Conservation (phyloP, 1,284 basidiomycete species). For the Flammula alnicola region DNA sequence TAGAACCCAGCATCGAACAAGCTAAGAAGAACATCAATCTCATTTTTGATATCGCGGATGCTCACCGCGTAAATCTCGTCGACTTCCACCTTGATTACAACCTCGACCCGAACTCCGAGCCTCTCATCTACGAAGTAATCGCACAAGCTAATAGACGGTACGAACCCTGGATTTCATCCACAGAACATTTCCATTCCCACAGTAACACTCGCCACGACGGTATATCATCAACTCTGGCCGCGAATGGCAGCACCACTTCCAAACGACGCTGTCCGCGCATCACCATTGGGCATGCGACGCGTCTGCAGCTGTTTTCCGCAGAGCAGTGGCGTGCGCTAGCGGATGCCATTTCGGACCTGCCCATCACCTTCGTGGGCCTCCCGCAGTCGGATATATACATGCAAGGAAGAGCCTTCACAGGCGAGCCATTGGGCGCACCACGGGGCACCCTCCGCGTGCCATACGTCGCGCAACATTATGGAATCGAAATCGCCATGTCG, state of each 20-base stretch:
- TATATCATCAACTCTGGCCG: not conserved
- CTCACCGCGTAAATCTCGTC: constrained; percentile 42
- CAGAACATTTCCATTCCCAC: not conserved
- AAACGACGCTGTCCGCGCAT: constrained; percentile 36
- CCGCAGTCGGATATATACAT: constrained; percentile 72
- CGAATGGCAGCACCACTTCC: not conserved
- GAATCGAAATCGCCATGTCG: constrained; percentile 55
- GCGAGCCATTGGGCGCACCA: constrained; percentile 44
- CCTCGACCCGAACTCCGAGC: constrained; percentile 51
- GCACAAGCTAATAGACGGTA: constrained; percentile 27
- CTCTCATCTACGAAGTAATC: constrained; percentile 61
- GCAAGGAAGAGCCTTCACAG: constrained; percentile 50
- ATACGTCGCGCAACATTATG: constrained; percentile 46
- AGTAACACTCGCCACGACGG: not conserved
- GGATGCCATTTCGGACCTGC: constrained; percentile 41
- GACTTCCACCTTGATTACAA: constrained; percentile 75
- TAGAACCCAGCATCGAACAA: constrained; percentile 52
- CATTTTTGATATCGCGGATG: constrained; percentile 51
- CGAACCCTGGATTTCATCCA: not conserved
- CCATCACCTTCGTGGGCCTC: constrained; percentile 58
- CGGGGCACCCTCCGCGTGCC: constrained; percentile 59
- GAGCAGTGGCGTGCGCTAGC: constrained; percentile 49
- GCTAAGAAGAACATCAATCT: constrained; percentile 58
- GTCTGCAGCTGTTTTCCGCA: constrained; percentile 53
- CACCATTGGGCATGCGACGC: constrained; percentile 64